These are phyloP conservation scores for Colletotrichum tropicicola DNA, from an alignment of 2,329 filamentous ascomycete species.

Conservation along the genomic window DNA sequence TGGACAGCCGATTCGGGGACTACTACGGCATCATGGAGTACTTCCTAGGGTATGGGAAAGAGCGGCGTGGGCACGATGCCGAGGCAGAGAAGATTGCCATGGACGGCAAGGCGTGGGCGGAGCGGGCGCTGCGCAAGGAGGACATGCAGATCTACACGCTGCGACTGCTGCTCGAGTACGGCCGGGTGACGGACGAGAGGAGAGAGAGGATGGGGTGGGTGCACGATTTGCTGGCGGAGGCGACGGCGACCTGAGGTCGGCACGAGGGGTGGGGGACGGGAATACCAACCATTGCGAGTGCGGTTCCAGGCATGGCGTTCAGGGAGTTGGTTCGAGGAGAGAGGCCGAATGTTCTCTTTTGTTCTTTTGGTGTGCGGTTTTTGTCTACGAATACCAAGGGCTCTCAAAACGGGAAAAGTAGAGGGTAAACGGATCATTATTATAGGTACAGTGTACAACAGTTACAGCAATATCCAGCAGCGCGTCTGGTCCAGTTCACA, in stretches of 20 bases:
- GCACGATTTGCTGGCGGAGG: conserved; percentile 50
- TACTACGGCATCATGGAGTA: conserved; percentile 79
- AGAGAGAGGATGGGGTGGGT: conserved; percentile 65
- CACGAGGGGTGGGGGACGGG: neutral
- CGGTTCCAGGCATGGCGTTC: conserved; percentile 10
- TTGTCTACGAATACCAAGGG: conserved; percentile 15
- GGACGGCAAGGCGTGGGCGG: conserved; percentile 74
- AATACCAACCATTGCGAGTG: neutral
- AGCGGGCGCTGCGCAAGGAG: conserved; percentile 72
- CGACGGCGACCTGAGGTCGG: conserved; percentile 3
- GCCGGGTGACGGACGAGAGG: conserved; percentile 60
- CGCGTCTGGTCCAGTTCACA: neutral
- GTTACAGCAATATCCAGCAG: neutral
- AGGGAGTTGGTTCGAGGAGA: neutral
- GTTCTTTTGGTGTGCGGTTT: neutral
- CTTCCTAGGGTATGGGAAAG: conserved; percentile 69
- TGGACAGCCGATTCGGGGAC: conserved; percentile 79
- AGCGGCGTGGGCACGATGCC: conserved; percentile 57
- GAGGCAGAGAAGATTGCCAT: conserved; percentile 71
- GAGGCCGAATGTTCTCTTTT: neutral
- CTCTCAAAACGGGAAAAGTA: neutral
- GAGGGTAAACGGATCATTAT: neutral
- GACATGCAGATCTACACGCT: conserved; percentile 79
- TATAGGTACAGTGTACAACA: neutral
- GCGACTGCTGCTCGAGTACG: conserved; percentile 72